phyloP scores from a whole-genome alignment of 352 stramenopile species.

The Globisporangium spiculum region DNA sequence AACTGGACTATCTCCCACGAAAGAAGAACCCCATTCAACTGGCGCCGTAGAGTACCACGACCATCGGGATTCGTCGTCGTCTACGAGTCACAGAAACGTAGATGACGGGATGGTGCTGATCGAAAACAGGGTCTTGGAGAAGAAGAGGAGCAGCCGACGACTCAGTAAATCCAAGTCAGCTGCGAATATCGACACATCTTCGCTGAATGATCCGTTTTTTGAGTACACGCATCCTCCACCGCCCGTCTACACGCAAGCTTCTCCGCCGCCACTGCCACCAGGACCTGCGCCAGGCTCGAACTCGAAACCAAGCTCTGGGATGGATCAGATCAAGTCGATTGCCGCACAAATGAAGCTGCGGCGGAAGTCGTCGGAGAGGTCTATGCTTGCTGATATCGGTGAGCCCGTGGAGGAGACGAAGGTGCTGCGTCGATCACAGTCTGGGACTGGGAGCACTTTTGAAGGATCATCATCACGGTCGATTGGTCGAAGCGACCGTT shows the following conservation, averaged over 20 bases:
- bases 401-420: slow-evolving; percentile 4
- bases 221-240: slow-evolving; percentile 1
- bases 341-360: slow-evolving; percentile 77
- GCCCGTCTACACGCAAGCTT: neutral
- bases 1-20: neutral
- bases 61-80: neutral
- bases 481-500: neutral
- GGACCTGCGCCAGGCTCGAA: neutral
- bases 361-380: slow-evolving; percentile 23
- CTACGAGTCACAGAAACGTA: slow-evolving; percentile 11
- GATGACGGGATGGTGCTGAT: slow-evolving; percentile 8
- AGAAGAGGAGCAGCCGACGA: slow-evolving; percentile 29
- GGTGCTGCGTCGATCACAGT: slow-evolving; percentile 9
- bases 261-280: slow-evolving; percentile 3
- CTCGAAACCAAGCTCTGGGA: slow-evolving; percentile 13
- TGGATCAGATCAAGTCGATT: slow-evolving; percentile 74
- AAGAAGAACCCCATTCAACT: neutral
- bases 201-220: slow-evolving; percentile 9
- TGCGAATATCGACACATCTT: slow-evolving; percentile 61
- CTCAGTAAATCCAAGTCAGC: slow-evolving; percentile 51
- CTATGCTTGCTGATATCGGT: neutral
- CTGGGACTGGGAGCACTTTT: slow-evolving; percentile 3
- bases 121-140: slow-evolving; percentile 12
- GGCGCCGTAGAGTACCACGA: neutral
- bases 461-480: neutral